These are phyloP conservation scores for Coniochaeta pulveracea DNA, from an alignment of 2,329 filamentous ascomycete species.

Conservation along the genomic window DNA sequence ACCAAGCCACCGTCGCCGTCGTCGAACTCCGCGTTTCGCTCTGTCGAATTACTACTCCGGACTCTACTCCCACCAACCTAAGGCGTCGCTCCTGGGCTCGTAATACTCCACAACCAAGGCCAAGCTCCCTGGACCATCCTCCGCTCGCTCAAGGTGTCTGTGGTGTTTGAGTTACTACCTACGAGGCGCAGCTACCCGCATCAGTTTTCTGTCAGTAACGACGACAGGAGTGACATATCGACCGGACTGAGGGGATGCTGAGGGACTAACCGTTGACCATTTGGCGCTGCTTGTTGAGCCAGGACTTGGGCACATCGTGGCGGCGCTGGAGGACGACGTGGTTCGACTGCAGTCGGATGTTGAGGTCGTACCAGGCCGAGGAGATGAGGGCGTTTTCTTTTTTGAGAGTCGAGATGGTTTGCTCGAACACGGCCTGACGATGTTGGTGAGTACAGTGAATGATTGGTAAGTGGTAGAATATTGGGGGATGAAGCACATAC, in stretches of 20 bases:
- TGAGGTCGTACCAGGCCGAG: slow-evolving; percentile 80
- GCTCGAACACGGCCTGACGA: slow-evolving; percentile 40
- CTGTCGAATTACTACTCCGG: no score
- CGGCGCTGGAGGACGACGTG: slow-evolving; percentile 67
- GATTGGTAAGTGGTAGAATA: neutral
- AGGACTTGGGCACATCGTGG: slow-evolving; percentile 66
- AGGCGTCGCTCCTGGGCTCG: no score
- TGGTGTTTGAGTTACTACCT: no score
- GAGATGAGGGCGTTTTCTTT: slow-evolving; percentile 70
- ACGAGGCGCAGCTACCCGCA: slow-evolving; percentile 33
- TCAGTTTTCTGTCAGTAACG: no score
- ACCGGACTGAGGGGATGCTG: neutral
- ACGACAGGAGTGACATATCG: no score
- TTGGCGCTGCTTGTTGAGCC: slow-evolving; percentile 73
- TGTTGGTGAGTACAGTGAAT: slow-evolving; percentile 2
- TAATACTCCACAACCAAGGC: no score
- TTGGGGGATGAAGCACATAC: slow-evolving; percentile 25
- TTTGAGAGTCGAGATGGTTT: slow-evolving; percentile 56
- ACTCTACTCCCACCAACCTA: no score
- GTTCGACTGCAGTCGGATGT: slow-evolving; percentile 69
- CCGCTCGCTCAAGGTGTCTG: no score
- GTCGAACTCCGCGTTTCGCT: no score
- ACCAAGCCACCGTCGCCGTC: no score
- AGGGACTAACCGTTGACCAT: slow-evolving; percentile 44
- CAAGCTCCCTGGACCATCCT: no score